Evolutionary conservation across 306 rosid genomes (phyloP).

Genomic region (Astragalus glycyphyllos): DNA sequence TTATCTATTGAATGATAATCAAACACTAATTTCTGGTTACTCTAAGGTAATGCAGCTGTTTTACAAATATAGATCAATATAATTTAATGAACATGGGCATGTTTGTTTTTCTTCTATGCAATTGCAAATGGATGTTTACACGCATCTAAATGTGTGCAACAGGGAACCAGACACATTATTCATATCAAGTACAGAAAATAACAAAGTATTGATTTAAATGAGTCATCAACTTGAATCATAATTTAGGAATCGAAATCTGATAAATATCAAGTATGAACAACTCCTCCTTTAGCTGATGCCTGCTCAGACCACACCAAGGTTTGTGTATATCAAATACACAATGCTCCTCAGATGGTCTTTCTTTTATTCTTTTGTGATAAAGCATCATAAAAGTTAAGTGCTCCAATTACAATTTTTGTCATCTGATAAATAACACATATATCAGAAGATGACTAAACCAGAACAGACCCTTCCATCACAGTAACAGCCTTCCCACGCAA

Average conservation of each 20-base stretch:
- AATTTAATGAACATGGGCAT: too few species aligned
- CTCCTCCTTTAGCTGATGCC: too few species aligned
- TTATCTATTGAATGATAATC: too few species aligned
- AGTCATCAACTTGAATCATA: not conserved
- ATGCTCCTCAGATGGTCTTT: too few species aligned
- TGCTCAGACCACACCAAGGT: not conserved
- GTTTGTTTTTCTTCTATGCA: too few species aligned
- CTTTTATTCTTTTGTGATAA: not conserved
- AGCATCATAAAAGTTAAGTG: not conserved
- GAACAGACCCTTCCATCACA: conserved; percentile 70
- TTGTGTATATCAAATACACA: not conserved
- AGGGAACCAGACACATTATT: too few species aligned
- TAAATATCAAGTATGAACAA: too few species aligned
- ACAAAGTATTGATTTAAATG: not conserved
- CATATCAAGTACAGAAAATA: not conserved
- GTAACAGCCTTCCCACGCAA: conserved; percentile 75
- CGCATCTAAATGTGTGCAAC: too few species aligned
- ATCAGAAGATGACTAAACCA: conserved; percentile 47
- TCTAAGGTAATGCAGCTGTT: too few species aligned
- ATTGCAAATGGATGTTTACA: too few species aligned
- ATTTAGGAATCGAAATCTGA: not conserved
- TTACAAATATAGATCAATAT: too few species aligned
- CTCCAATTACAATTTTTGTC: not conserved
- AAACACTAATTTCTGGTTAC: too few species aligned
- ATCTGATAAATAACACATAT: not conserved